A percentile compares a stretch with the other conserved stretches of the same genome.
Conservation (phyloP, 768 basidiomycete genomes). For the Daedaleopsis nitida region DNA sequence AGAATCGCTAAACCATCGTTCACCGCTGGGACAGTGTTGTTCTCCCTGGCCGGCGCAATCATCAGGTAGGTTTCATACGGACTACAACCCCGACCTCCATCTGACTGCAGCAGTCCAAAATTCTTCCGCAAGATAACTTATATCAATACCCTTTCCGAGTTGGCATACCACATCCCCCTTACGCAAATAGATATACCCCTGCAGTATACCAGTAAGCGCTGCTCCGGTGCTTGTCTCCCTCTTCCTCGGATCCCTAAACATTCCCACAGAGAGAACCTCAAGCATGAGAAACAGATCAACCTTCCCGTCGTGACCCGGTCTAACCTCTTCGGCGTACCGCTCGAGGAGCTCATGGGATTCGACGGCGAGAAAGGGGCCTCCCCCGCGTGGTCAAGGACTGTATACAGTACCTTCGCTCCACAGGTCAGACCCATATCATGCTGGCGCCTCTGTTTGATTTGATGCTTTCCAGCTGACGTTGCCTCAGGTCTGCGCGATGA, state of each 20-base stretch:
- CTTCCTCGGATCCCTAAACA: neutral
- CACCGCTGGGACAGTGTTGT: conserved; percentile 60
- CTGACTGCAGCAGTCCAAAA: conserved; percentile 60
- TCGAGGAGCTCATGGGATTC: conserved; percentile 83
- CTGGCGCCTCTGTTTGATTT: neutral
- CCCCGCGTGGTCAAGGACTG: conserved; percentile 80
- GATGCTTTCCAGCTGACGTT: conserved; percentile 1
- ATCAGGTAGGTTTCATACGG: conserved; percentile 58
- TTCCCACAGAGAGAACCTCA: conserved; percentile 69
- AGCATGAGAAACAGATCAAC: conserved; percentile 67
- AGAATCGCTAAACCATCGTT: neutral
- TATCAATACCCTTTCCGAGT: conserved; percentile 72
- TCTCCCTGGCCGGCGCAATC: conserved; percentile 84
- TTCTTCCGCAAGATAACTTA: conserved; percentile 87
- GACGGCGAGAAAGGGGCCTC: conserved; percentile 80
- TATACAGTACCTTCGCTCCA: conserved; percentile 68
- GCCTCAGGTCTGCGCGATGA: conserved; percentile 61
- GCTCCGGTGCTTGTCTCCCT: neutral
- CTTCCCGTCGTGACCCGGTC: conserved; percentile 65
- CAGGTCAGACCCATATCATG: conserved; percentile 46
- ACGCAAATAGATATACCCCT: conserved; percentile 87
- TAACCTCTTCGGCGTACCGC: conserved; percentile 74
- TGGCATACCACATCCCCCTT: conserved; percentile 77
- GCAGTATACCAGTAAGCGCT: conserved; percentile 75
- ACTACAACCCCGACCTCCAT: too few species aligned